A percentile compares a stretch with the other conserved stretches of the same genome.
These are phyloP conservation scores for Neoboletus subvelutipes DNA, from an alignment of 768 basidiomycete species.

Conservation along the genomic window DNA sequence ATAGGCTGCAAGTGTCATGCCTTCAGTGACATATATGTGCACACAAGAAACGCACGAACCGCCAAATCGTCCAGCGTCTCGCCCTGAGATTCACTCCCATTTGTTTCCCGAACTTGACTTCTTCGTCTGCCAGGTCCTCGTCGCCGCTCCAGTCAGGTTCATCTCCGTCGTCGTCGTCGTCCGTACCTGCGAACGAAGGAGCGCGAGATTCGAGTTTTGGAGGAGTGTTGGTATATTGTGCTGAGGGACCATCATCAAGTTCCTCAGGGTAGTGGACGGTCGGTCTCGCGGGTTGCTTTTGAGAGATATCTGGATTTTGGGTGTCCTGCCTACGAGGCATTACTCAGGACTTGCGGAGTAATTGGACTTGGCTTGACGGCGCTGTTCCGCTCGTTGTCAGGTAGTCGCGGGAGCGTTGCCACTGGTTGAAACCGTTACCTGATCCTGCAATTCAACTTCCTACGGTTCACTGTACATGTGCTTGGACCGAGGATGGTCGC, in stretches of 20 bases:
- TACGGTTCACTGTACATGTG: neutral
- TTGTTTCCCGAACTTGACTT: constrained; percentile 60
- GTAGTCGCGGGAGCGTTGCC: constrained; percentile 7
- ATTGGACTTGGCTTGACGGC: constrained; percentile 19
- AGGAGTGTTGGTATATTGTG: constrained; percentile 25
- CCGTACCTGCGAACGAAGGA: constrained; percentile 50
- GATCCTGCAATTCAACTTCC: constrained; percentile 2
- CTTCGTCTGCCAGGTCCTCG: constrained; percentile 71
- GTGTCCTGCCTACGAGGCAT: constrained; percentile 15
- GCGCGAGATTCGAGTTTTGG: constrained; percentile 36
- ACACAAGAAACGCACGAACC: constrained; percentile 39
- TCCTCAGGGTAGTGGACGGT: constrained; percentile 57
- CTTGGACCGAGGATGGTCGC: no score
- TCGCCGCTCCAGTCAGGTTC: constrained; percentile 81
- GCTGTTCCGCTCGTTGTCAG: constrained; percentile 18
- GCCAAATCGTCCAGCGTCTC: constrained; percentile 51
- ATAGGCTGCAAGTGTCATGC: constrained; percentile 39
- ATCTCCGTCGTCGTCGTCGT: constrained; percentile 56
- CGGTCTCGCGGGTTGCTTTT: constrained; percentile 29
- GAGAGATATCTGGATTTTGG: constrained; percentile 13
- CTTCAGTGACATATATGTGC: neutral
- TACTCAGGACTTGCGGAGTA: constrained; percentile 17
- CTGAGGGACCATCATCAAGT: constrained; percentile 29
- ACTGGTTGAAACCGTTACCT: constrained; percentile 15
- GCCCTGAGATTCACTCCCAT: constrained; percentile 51